Conservation (phyloP, 148 eudicot genomes). For the Rheum nobile region DNA sequence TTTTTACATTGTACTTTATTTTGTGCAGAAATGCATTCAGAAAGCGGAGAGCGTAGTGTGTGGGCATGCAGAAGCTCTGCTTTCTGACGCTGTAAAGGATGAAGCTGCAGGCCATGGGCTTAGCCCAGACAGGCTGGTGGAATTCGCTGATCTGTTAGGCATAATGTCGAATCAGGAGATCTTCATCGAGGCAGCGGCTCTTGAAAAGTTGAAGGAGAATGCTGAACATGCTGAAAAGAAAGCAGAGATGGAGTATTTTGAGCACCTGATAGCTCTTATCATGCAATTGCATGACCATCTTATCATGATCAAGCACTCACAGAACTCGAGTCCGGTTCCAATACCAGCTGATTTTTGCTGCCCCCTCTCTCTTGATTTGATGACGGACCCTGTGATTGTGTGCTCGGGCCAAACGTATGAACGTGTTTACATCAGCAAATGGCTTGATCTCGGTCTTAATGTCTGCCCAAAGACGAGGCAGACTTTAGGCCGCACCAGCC, state of each 20-base stretch:
- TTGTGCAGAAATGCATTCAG: neutral
- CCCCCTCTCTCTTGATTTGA: constrained; percentile 54
- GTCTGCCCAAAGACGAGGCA: constrained; percentile 65
- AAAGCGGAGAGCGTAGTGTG: neutral
- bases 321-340: constrained; percentile 37
- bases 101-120: neutral
- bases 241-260: constrained; percentile 58
- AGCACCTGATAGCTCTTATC: constrained; percentile 56
- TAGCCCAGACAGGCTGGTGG: neutral
- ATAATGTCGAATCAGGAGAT: constrained; percentile 73
- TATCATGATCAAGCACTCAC: constrained; percentile 48
- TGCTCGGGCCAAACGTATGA: constrained; percentile 59
- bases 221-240: constrained; percentile 81
- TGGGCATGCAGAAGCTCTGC: neutral
- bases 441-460: constrained; percentile 55
- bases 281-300: constrained; percentile 70
- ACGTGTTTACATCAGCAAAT: constrained; percentile 38
- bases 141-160: constrained; percentile 47
- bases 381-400: constrained; percentile 60
- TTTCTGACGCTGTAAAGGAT: neutral
- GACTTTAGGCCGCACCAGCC: constrained; percentile 39
- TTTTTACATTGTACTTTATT: neutral
- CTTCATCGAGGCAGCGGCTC: constrained; percentile 82
- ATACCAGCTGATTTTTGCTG: constrained; percentile 56
- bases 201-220: constrained; percentile 76